These are phyloP conservation scores for Corinectria fuckeliana DNA, from an alignment of 2,329 filamentous ascomycete species.

Conservation along the genomic window DNA sequence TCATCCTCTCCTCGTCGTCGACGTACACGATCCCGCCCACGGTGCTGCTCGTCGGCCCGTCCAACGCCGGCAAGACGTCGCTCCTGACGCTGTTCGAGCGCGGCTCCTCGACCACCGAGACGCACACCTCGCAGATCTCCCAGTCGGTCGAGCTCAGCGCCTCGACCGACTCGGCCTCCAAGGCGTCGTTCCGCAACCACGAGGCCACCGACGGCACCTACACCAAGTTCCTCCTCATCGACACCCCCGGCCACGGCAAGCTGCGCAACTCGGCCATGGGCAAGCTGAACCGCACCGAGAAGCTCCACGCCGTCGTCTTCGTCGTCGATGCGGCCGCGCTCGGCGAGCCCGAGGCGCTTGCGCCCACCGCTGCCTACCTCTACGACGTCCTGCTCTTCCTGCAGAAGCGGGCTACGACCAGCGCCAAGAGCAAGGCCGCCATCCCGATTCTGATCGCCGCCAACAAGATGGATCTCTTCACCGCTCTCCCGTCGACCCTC, in stretches of 20 bases:
- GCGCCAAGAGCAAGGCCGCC: conserved; percentile 43
- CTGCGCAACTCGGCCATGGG: conserved; percentile 74
- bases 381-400: conserved; percentile 86
- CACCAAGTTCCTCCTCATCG: conserved; percentile 77
- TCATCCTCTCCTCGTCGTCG: conserved; percentile 71
- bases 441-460: conserved; percentile 84
- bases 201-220: conserved; percentile 62
- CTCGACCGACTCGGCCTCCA: conserved; percentile 52
- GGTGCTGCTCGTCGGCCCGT: conserved; percentile 81
- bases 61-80: conserved; percentile 85
- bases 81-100: conserved; percentile 78
- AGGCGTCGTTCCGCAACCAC: conserved; percentile 60
- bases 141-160: conserved; percentile 63
- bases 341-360: conserved; percentile 64
- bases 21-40: conserved; percentile 73
- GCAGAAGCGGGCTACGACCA: conserved; percentile 71
- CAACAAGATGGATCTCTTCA: conserved; percentile 97
- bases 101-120: conserved; percentile 52
- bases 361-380: conserved; percentile 81
- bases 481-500: conserved; percentile 79
- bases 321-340: conserved; percentile 84
- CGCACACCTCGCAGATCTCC: conserved; percentile 62
- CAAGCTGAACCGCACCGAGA: conserved; percentile 51
- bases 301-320: conserved; percentile 79
- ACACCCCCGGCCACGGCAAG: conserved; percentile 96